These are phyloP conservation scores for Colletotrichum chrysophilum DNA, from an alignment of 2,329 filamentous ascomycete species.

Conservation along the genomic window DNA sequence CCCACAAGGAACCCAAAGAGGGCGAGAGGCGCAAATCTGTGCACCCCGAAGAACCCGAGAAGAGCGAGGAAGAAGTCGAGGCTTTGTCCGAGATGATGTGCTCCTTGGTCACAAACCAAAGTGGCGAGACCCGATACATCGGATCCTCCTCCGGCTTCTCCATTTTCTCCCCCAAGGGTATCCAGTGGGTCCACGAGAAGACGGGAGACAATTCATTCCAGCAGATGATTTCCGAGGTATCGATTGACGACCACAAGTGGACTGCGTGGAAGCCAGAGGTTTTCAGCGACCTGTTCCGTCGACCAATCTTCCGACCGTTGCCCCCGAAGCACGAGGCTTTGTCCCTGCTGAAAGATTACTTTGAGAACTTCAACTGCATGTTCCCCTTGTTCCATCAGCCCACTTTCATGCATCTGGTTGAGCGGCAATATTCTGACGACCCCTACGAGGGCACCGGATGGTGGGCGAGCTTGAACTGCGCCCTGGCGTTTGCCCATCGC, in stretches of 20 bases:
- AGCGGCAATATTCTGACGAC: conserved; percentile 89
- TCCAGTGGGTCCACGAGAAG: conserved; percentile 98
- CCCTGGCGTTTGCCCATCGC: conserved; percentile 89
- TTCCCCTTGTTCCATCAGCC: conserved; percentile 97
- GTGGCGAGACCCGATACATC: conserved; percentile 94
- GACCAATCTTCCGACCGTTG: conserved; percentile 81
- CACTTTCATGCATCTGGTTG: conserved; percentile 97
- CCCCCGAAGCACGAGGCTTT: conserved; percentile 87
- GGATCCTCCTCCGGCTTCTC: conserved; percentile 98
- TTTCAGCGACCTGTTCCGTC: conserved; percentile 88
- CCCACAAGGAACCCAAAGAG: conserved; percentile 38
- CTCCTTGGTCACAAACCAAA: conserved; percentile 92
- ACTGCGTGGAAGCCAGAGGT: conserved; percentile 98
- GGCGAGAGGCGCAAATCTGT: conserved; percentile 44
- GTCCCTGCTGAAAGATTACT: conserved; percentile 90
- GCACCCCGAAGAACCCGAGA: conserved; percentile 46
- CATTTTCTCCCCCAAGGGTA: conserved; percentile 97
- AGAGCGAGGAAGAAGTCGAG: conserved; percentile 76
- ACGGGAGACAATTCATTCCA: conserved; percentile 96
- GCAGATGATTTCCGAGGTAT: conserved; percentile 91
- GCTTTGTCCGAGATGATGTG: conserved; percentile 98
- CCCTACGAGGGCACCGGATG: conserved; percentile 95
- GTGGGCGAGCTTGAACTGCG: conserved; percentile 97
- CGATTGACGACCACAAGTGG: conserved; percentile 93
- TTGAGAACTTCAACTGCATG: conserved; percentile 99